Evolutionary conservation across 2,329 filamentous ascomycete species (phyloP).

Genomic region (Fusarium marasasianum): DNA sequence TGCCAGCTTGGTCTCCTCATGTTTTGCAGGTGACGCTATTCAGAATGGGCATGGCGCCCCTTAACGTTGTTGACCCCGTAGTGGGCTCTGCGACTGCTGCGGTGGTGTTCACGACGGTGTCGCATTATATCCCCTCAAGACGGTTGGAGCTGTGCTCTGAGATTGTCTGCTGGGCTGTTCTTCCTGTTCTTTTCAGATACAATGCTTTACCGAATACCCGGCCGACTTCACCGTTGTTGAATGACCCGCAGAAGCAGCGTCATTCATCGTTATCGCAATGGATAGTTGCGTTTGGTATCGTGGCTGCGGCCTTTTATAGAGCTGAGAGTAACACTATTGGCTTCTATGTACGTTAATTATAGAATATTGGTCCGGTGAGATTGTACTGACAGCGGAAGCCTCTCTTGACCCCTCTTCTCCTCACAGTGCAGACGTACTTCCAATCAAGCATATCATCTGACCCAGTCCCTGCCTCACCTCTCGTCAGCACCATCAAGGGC

Average conservation of each 20-base stretch:
- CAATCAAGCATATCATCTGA: neutral
- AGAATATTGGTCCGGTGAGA: accelerated
- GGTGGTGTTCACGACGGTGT: constrained; percentile 39
- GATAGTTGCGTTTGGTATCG: constrained; percentile 9
- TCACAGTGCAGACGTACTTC: constrained; percentile 12
- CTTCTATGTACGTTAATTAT: neutral
- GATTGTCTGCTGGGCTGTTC: constrained; percentile 44
- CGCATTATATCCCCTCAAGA: constrained; percentile 25
- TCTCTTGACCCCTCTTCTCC: constrained; percentile 36
- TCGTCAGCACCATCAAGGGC: neutral
- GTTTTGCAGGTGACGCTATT: neutral
- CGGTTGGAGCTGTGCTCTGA: constrained; percentile 47
- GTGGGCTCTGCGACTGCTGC: constrained; percentile 27
- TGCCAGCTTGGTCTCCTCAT: neutral
- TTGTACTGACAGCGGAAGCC: constrained; percentile 25
- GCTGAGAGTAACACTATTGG: constrained; percentile 18
- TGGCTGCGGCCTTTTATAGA: constrained; percentile 18
- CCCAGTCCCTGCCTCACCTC: neutral
- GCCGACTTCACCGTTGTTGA: neutral
- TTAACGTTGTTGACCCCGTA: neutral
- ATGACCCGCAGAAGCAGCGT: neutral
- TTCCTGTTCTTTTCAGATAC: constrained; percentile 39
- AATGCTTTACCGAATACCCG: too few relatives aligned
- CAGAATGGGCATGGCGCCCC: neutral
- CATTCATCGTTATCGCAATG: constrained; percentile 6